A percentile compares a stretch with the other conserved stretches of the same genome.
These are phyloP conservation scores for Suillus brevipes DNA, from an alignment of 768 basidiomycete genomes.

Conservation along the genomic window DNA sequence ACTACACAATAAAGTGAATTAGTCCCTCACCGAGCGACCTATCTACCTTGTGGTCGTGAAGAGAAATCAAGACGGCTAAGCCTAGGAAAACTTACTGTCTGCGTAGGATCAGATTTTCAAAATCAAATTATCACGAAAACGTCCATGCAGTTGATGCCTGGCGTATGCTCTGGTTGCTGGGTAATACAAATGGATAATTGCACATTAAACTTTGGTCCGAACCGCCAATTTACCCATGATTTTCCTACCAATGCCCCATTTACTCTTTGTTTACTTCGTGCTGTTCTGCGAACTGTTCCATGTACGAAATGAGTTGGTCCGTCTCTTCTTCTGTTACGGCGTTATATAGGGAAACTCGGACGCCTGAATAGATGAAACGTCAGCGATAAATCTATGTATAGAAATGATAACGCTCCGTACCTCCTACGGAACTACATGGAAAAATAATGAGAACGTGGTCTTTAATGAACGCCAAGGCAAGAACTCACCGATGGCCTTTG, in stretches of 20 bases:
- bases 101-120: background rate
- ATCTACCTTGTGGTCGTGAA: background rate
- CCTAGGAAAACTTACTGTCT: background rate
- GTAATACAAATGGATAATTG: background rate
- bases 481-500: constrained; percentile 86
- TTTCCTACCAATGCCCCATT: background rate
- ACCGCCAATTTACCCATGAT: background rate
- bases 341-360: constrained; percentile 87
- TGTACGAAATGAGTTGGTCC: constrained; percentile 58
- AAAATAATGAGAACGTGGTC: background rate
- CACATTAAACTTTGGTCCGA: background rate
- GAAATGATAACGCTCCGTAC: constrained; percentile 20
- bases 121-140: background rate
- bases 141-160: constrained; percentile 3
- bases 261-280: background rate
- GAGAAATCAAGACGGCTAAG: background rate
- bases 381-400: constrained; percentile 1
- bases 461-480: background rate
- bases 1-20: background rate
- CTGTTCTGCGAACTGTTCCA: constrained; percentile 49
- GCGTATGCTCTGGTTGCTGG: background rate
- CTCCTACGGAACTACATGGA: constrained; percentile 53
- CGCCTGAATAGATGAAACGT: constrained; percentile 42
- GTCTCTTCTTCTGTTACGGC: constrained; percentile 78
- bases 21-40: background rate